Evolutionary conservation across 2,329 filamentous ascomycete genomes (phyloP), one percentile per base, ranked within the genome.

Genomic region (Penicillium sp.): DNA sequence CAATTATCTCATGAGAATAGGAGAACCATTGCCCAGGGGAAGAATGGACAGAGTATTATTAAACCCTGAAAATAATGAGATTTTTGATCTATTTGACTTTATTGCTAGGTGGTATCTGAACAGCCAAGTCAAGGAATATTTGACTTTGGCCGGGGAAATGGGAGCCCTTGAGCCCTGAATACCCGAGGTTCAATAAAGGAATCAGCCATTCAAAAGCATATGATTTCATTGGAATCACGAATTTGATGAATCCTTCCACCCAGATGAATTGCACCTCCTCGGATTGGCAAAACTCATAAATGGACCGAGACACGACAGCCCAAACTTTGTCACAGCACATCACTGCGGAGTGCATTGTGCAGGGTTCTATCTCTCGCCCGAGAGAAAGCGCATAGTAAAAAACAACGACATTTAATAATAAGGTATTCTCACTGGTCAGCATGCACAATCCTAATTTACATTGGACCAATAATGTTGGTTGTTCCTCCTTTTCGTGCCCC

Each of bases 321-420:
- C 37, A 53, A 29, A 46, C 11, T 46, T 46, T 46, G 26, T 35
- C 22, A 11, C 10, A 49, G 14, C 14, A 5, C 29, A 39, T 33
- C 31, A 33, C 31, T 16, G 31, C 13, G 31, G 31, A 51, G 35
- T 31, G 29, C 44, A 29, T 22, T 44, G 14, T 47, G 31, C 33
- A 56, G 27, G 41, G n/a, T n/a, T 22, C n/a, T 6, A 35, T 50
- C 49, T 63, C 60, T 63, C 60, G 60, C 33, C 45, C 60, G 60
- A 63, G 60, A 63, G 43, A 47, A 21, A 7, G 5, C 3, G 16
- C 26, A 27, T 22, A 16, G 24, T 11, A 26, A 48, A 37, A 37
- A n/a, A 31, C 43, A 29, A 27, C n/a, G 7, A 37, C 4, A 19
- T 5, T 39, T 3, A 16, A 24, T 6, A n/a, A 48, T 27, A 26